Percentiles rank a stretch among this genome's conserved stretches.
Evolutionary conservation across 805 yeast species (phyloP).

Genomic region (Cyberlindnera amylophila): DNA sequence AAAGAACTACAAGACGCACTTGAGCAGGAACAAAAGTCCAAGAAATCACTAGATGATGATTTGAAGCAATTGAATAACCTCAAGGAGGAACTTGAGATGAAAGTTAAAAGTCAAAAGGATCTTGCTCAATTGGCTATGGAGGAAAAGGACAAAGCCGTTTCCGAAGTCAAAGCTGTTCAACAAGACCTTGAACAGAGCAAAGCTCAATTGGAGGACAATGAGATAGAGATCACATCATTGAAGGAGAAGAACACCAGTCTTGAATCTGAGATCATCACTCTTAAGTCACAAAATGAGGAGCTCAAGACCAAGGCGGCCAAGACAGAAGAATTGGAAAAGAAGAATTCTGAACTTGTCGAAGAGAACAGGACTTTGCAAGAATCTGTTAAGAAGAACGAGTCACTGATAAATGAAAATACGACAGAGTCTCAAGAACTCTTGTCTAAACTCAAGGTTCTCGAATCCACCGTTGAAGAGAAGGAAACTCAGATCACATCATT

Average conservation of each 20-base stretch:
- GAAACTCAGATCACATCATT: background rate
- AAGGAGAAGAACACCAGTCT: slow-evolving; percentile 1
- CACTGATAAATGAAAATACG: background rate
- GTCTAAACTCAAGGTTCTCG: too few relatives aligned
- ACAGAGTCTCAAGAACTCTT: too few relatives aligned
- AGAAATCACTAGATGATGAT: slow-evolving; percentile 7
- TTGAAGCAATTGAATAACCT: slow-evolving; percentile 7
- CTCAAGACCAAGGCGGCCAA: too few relatives aligned
- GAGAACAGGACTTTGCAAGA: too few relatives aligned
- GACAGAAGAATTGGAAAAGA: too few relatives aligned
- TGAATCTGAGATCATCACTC: background rate
- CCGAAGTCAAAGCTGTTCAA: background rate
- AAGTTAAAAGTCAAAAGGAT: slow-evolving; percentile 7
- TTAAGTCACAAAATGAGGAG: background rate
- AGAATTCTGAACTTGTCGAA: too few relatives aligned
- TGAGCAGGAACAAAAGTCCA: background rate
- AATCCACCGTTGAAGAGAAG: background rate
- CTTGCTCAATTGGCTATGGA: slow-evolving; percentile 1
- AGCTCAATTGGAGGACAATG: background rate
- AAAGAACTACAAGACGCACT: background rate
- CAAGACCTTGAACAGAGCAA: background rate
- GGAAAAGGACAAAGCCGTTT: slow-evolving; percentile 7
- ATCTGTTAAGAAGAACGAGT: background rate
- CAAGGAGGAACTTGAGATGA: slow-evolving; percentile 12
- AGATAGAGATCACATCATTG: background rate